Base-by-base conservation (phyloP, 345 rosid species). In the Atalantia buxifolia region DNA sequence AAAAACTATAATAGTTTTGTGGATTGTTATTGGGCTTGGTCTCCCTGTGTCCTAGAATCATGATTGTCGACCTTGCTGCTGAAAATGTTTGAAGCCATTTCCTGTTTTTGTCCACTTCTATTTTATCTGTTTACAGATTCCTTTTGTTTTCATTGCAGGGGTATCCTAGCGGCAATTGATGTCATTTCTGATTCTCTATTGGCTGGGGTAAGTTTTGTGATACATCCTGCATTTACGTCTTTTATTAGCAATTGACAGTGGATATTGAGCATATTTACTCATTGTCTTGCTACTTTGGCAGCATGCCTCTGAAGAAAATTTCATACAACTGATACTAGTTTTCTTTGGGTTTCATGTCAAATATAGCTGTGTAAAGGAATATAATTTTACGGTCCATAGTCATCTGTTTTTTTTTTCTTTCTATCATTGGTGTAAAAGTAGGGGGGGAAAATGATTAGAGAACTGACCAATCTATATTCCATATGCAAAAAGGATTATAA, bases 141-240 rank as follows among this genome's bases (percentile, higher is more conserved):
- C 74, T 71, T 71, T 68, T 31, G 56, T 25, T 38, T 27, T 64
- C 76, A 71, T 76, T 77, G 70, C 92, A 97, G 99, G 75, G 99
- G 99, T 65, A 92, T 97, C 83, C 97, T 97, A 57, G 90, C 99
- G 13, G 98, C 98, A 72, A 30, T 94, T 86, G 99, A 97, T 83
- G 96, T 97, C 60, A 85, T 93, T 74, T 85, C 93, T 73, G 89
- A 81, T 81, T 78, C 86, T 81, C 69, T 85, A 71, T 69, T 97
- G 85, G 97, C 87, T 36, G 99, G 99, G 93, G 99, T 94, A 91
- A 48, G 97, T 82, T 72, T 19, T 28, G 28, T 71, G 4, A 38
- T 19, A 0, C 3, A 22, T 3, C 55, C 24, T 27, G 28, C 53
- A 4, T 14, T 25, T 38, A 45, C 30, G 28, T 42, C 60, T 25